These are phyloP conservation scores for Phytophthora pini DNA, from an alignment of 352 stramenopile genomes.

Conservation along the genomic window DNA sequence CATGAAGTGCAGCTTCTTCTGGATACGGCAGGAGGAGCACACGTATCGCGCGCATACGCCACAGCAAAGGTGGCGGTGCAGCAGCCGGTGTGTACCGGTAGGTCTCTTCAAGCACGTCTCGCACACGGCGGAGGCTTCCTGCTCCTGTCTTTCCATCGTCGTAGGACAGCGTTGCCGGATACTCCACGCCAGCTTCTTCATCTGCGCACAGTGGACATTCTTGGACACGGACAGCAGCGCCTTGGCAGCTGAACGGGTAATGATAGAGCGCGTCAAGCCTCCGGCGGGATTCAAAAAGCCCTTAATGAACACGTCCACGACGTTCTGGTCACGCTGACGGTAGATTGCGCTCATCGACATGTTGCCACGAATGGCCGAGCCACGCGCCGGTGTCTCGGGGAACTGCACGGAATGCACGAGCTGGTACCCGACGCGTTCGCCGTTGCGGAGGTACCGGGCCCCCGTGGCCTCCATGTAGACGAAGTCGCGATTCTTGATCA, in stretches of 20 bases:
- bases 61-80: slow-evolving; percentile 29
- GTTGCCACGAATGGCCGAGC: slow-evolving; percentile 43
- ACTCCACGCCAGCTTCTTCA: slow-evolving; percentile 46
- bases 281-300: slow-evolving; percentile 38
- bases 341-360: slow-evolving; percentile 57
- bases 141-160: slow-evolving; percentile 13
- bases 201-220: slow-evolving; percentile 37
- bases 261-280: slow-evolving; percentile 35
- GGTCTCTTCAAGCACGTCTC: slow-evolving; percentile 32
- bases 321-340: slow-evolving; percentile 35
- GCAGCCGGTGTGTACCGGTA: slow-evolving; percentile 18
- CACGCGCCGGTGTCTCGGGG: slow-evolving; percentile 27
- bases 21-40: slow-evolving; percentile 29
- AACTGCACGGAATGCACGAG: slow-evolving; percentile 58
- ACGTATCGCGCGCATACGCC: slow-evolving; percentile 28
- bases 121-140: slow-evolving; percentile 20
- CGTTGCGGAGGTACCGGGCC: slow-evolving; percentile 38
- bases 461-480: slow-evolving; percentile 62
- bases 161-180: slow-evolving; percentile 28
- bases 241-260: slow-evolving; percentile 35
- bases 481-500: slow-evolving; percentile 55
- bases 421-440: slow-evolving; percentile 56
- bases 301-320: slow-evolving; percentile 51
- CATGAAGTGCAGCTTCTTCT: slow-evolving; percentile 38
- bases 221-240: slow-evolving; percentile 34